A percentile compares a stretch with the other conserved stretches of the same genome.
Conservation (phyloP, 2,329 filamentous ascomycete species). For the Diaporthe sp. region DNA sequence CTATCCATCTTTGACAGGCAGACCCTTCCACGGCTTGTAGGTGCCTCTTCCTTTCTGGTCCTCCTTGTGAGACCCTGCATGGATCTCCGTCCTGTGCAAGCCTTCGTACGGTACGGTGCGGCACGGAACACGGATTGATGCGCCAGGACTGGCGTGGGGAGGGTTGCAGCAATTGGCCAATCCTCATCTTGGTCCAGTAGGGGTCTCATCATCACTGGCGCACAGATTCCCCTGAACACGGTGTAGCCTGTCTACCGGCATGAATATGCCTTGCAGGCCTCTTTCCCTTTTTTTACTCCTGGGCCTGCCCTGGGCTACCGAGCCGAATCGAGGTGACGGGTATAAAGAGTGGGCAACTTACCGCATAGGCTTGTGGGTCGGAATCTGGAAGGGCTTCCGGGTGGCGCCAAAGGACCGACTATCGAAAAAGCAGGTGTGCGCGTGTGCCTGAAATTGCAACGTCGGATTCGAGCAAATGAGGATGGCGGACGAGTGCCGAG, state of each 20-base stretch:
- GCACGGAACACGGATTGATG: slow-evolving; percentile 6
- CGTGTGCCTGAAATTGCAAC: slow-evolving; percentile 28
- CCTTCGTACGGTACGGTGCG: slow-evolving; percentile 21
- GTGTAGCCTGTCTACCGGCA: slow-evolving; percentile 19
- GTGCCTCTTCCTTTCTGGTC: neutral
- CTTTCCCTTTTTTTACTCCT: neutral
- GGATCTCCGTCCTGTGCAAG: slow-evolving; percentile 8
- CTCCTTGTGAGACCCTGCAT: slow-evolving; percentile 4
- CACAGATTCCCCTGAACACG: slow-evolving; percentile 13
- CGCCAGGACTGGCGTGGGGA: slow-evolving; percentile 12
- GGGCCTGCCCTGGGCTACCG: slow-evolving; percentile 13
- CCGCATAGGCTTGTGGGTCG: slow-evolving; percentile 5
- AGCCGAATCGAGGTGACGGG: slow-evolving; percentile 9
- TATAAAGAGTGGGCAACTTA: slow-evolving; percentile 21
- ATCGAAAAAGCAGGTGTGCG: slow-evolving; percentile 26
- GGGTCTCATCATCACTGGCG: slow-evolving; percentile 9
- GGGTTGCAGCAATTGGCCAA: slow-evolving; percentile 29
- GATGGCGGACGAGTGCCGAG: slow-evolving; percentile 11
- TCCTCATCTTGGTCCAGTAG: slow-evolving; percentile 29
- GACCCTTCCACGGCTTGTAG: neutral
- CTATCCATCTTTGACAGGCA: neutral
- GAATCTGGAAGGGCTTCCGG: slow-evolving; percentile 19
- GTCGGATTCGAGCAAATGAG: slow-evolving; percentile 32
- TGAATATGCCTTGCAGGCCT: slow-evolving; percentile 1
- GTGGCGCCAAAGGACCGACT: slow-evolving; percentile 32